These are phyloP conservation scores for Alnus glutinosa DNA, from an alignment of 306 rosid species.

Conservation along the genomic window DNA sequence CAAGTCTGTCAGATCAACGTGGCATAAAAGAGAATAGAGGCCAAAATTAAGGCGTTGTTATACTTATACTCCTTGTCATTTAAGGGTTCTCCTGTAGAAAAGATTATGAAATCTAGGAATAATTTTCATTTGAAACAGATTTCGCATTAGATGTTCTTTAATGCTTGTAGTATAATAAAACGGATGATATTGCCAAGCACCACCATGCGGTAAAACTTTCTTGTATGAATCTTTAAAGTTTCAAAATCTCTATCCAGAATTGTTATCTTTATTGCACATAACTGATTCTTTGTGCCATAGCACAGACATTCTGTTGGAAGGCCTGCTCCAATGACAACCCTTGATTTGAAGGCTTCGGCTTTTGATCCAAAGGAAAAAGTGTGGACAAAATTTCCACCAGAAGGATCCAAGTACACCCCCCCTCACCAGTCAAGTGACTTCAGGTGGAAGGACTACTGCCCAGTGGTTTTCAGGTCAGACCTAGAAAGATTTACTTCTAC, in stretches of 20 bases:
- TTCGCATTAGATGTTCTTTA: background rate
- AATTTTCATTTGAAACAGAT: background rate
- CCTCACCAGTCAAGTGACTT: slow-evolving; percentile 89
- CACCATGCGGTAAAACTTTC: background rate
- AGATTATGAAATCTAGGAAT: background rate
- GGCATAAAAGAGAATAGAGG: background rate
- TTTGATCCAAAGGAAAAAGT: slow-evolving; percentile 93
- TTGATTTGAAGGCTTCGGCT: slow-evolving; percentile 83
- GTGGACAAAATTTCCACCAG: slow-evolving; percentile 94
- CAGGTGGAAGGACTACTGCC: slow-evolving; percentile 97
- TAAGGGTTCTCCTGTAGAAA: background rate
- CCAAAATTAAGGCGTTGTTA: background rate
- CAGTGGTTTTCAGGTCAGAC: slow-evolving; percentile 85
- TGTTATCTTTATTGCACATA: slow-evolving; percentile 31
- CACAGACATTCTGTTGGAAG: slow-evolving; percentile 96
- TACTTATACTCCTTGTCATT: background rate
- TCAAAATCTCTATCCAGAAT: slow-evolving; percentile 19
- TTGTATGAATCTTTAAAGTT: background rate
- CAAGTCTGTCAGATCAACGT: slow-evolving; percentile 3
- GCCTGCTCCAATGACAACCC: slow-evolving; percentile 90
- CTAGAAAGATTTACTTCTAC: slow-evolving; percentile 20
- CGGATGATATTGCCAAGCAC: background rate
- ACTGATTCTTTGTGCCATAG: slow-evolving; percentile 65
- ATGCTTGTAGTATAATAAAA: background rate
- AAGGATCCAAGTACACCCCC: slow-evolving; percentile 95